Conservation (phyloP, 805 yeast species). For the Metschnikowia lachancei region DNA sequence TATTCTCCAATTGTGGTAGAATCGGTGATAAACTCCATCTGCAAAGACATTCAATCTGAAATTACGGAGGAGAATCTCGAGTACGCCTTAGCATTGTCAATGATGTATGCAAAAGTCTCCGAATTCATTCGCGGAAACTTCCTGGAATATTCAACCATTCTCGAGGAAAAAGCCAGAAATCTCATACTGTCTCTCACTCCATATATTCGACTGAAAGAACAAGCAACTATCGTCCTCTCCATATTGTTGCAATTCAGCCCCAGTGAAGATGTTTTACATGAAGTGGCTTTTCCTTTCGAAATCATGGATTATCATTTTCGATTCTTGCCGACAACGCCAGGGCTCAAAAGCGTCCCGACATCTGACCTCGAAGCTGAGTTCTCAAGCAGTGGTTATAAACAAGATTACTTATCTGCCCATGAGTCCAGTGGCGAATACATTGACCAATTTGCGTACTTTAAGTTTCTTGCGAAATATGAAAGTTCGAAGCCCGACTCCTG, state of each 20-base stretch:
- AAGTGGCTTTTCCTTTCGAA: constrained; percentile 16
- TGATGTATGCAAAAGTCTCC: constrained; percentile 2
- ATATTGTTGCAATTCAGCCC: constrained; percentile 2
- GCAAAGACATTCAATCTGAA: not conserved
- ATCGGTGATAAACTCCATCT: not conserved
- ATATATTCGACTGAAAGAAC: constrained; percentile 9
- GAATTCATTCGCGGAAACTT: not conserved
- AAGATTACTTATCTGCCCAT: not conserved
- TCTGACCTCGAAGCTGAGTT: constrained; percentile 12
- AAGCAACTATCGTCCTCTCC: constrained; percentile 4
- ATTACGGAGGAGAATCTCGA: not conserved
- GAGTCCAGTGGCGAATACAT: not conserved
- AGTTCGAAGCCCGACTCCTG: not conserved
- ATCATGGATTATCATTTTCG: constrained; percentile 14
- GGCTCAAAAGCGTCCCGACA: not conserved
- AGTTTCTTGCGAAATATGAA: constrained; percentile 12
- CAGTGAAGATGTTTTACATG: constrained; percentile 2
- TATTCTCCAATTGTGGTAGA: constrained; percentile 3
- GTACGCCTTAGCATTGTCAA: constrained; percentile 1
- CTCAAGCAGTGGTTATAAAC: not conserved
- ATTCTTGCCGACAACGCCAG: not conserved
- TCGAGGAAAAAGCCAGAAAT: constrained; percentile 9
- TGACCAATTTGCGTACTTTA: constrained; percentile 7
- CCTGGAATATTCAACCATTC: not conserved
- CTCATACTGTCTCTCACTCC: constrained; percentile 12